Percentiles rank a stretch among this genome's conserved stretches.
Conservation (phyloP, 257 asterid genomes). For the Salvia splendens region DNA sequence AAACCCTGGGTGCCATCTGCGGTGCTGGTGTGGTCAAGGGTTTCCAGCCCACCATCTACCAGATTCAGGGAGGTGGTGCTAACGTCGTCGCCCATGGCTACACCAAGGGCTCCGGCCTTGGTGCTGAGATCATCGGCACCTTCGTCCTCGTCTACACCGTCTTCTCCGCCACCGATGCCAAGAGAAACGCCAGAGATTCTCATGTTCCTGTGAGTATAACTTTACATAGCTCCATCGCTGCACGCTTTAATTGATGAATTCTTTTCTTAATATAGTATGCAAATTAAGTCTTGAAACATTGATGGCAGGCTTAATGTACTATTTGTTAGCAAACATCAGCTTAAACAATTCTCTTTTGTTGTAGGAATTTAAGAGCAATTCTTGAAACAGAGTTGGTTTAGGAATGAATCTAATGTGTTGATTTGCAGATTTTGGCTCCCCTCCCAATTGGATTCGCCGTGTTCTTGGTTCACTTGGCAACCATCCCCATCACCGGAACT, state of each 20-base stretch:
- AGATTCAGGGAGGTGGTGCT: constrained; percentile 63
- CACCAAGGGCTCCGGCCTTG: constrained; percentile 76
- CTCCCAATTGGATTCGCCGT: constrained; percentile 82
- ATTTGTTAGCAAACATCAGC: too few relatives aligned
- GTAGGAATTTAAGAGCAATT: too few relatives aligned
- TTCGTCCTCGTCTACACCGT: constrained; percentile 80
- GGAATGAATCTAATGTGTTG: not conserved
- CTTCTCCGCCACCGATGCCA: constrained; percentile 87
- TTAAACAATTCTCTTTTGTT: too few relatives aligned
- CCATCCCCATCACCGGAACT: constrained; percentile 78
- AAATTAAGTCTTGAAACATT: not conserved
- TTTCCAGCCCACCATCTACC: constrained; percentile 56
- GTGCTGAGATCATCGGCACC: constrained; percentile 81
- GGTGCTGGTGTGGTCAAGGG: constrained; percentile 87
- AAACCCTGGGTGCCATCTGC: constrained; percentile 78
- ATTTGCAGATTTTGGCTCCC: constrained; percentile 69
- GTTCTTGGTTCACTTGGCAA: constrained; percentile 80
- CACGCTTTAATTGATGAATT: not conserved
- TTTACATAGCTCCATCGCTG: not conserved
- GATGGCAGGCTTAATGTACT: too few relatives aligned
- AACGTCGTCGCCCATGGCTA: constrained; percentile 63
- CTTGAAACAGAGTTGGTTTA: not conserved
- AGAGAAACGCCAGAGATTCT: constrained; percentile 83
- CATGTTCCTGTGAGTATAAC: constrained; percentile 70
- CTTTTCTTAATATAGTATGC: not conserved